Percentiles rank a stretch among this genome's conserved stretches.
Evolutionary conservation across 192 early-diverging fungal genomes (phyloP).

Genomic region (Geranomyces michiganensis): DNA sequence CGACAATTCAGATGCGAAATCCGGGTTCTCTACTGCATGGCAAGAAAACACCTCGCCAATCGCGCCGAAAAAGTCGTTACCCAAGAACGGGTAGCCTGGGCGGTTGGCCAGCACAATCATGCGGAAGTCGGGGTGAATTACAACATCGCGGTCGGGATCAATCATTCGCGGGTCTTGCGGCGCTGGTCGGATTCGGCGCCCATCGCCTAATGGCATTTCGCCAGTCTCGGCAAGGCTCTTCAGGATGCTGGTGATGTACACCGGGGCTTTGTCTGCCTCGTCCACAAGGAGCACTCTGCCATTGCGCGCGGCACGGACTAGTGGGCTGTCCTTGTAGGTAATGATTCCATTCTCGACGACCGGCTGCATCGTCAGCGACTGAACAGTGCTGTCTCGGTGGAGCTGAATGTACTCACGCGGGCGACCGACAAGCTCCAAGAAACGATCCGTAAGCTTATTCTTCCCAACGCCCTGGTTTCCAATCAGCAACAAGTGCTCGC

Average conservation of each 20-base stretch:
- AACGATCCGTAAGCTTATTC: slow-evolving; percentile 59
- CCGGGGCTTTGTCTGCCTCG: slow-evolving; percentile 83
- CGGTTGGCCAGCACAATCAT: slow-evolving; percentile 86
- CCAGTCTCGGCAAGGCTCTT: slow-evolving; percentile 76
- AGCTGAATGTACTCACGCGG: slow-evolving; percentile 81
- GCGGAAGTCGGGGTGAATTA: slow-evolving; percentile 65
- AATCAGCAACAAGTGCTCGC: slow-evolving; percentile 81
- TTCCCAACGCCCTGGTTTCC: slow-evolving; percentile 78
- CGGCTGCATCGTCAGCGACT: slow-evolving; percentile 75
- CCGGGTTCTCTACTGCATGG: slow-evolving; percentile 80
- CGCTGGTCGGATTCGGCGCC: slow-evolving; percentile 62
- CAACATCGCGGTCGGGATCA: slow-evolving; percentile 28
- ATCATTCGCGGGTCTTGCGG: slow-evolving; percentile 7
- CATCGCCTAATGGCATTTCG: slow-evolving; percentile 78
- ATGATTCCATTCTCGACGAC: slow-evolving; percentile 71
- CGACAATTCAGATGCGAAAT: slow-evolving; percentile 70
- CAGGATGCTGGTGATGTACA: slow-evolving; percentile 74
- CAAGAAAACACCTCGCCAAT: slow-evolving; percentile 75
- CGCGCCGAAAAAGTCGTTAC: slow-evolving; percentile 82
- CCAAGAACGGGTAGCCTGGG: slow-evolving; percentile 76
- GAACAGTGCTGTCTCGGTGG: slow-evolving; percentile 78
- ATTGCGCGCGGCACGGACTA: slow-evolving; percentile 57
- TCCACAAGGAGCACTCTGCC: slow-evolving; percentile 76
- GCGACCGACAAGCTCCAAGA: slow-evolving; percentile 68
- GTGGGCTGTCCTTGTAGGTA: slow-evolving; percentile 71